Percentiles rank a stretch among this genome's conserved stretches.
These are phyloP conservation scores for Adenanthera pavonina DNA, from an alignment of 306 rosid genomes.

Conservation along the genomic window DNA sequence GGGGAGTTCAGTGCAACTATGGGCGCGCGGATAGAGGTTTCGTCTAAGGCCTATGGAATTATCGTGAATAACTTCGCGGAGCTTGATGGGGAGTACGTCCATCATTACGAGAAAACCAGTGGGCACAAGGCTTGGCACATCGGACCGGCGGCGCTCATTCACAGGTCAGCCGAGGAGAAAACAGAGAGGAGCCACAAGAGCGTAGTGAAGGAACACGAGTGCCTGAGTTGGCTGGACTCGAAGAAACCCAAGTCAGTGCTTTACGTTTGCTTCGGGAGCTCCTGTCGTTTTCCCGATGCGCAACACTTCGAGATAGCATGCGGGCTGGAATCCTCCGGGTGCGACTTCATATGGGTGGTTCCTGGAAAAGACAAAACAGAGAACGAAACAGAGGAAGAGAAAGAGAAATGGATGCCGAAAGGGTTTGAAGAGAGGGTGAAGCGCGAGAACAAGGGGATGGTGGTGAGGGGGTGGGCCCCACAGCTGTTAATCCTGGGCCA, in stretches of 20 bases:
- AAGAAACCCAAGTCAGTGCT: constrained; percentile 30
- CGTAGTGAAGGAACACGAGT: not conserved
- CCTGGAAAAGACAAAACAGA: not conserved
- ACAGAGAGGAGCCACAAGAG: not conserved
- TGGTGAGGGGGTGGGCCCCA: not conserved
- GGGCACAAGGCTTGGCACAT: too few species aligned
- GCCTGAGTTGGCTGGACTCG: constrained; percentile 35
- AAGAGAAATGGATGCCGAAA: not conserved
- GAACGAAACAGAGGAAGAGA: not conserved
- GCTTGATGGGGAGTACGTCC: too few species aligned
- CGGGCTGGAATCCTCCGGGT: constrained; percentile 33
- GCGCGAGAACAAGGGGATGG: not conserved
- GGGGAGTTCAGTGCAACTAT: too few species aligned
- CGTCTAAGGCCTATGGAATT: too few species aligned
- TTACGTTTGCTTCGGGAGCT: constrained; percentile 44
- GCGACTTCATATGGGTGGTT: constrained; percentile 24
- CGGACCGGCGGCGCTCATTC: too few species aligned
- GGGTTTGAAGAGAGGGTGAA: not conserved
- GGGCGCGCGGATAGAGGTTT: too few species aligned
- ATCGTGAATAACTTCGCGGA: too few species aligned
- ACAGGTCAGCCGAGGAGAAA: too few species aligned
- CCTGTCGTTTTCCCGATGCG: not conserved
- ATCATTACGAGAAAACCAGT: too few species aligned
- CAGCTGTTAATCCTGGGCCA: not conserved
- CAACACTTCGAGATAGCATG: constrained; percentile 33